Evolutionary conservation across 2,329 filamentous ascomycete genomes (phyloP).

Genomic region (Pseudogymnoascus sp.): DNA sequence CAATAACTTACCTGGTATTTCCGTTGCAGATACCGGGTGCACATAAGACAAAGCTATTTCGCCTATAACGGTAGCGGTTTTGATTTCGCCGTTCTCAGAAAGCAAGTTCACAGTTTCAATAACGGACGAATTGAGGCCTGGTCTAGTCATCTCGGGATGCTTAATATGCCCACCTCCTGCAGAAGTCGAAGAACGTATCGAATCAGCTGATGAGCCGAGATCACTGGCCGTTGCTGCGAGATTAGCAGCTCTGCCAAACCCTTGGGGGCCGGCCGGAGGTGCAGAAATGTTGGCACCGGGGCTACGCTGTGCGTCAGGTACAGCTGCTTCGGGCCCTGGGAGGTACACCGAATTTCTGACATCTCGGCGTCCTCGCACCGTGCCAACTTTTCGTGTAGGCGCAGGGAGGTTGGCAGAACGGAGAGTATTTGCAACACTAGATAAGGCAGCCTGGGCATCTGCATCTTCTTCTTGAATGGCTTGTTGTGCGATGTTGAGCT

Average conservation of each 20-base stretch:
- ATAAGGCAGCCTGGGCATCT: conserved; percentile 66
- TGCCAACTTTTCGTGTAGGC: conserved; percentile 64
- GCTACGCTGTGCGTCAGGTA: conserved; percentile 1
- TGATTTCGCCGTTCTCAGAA: conserved; percentile 68
- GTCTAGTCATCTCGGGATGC: conserved; percentile 73
- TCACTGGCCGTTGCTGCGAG: conserved; percentile 15
- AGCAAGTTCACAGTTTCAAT: conserved; percentile 85
- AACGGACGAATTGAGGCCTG: conserved; percentile 80
- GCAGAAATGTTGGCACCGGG: conserved; percentile 15
- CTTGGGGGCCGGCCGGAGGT: conserved; percentile 20
- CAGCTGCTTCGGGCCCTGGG: conserved; percentile 37
- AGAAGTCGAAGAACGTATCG: conserved; percentile 78
- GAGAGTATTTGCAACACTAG: conserved; percentile 68
- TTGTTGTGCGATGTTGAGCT: conserved; percentile 70
- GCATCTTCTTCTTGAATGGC: conserved; percentile 73
- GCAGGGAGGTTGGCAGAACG: conserved; percentile 51
- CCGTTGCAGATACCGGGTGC: neutral
- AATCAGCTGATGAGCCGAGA: conserved; percentile 33
- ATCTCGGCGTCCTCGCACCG: conserved; percentile 80
- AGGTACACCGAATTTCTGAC: conserved; percentile 87
- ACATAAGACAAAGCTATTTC: conserved; percentile 79
- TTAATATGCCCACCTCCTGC: conserved; percentile 61
- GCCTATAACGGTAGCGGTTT: conserved; percentile 68
- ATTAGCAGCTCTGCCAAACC: conserved; percentile 1
- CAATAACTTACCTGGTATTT: conserved; percentile 40